These are phyloP conservation scores for Phytopythium aichiense DNA, from an alignment of 352 stramenopile species.

Conservation along the genomic window DNA sequence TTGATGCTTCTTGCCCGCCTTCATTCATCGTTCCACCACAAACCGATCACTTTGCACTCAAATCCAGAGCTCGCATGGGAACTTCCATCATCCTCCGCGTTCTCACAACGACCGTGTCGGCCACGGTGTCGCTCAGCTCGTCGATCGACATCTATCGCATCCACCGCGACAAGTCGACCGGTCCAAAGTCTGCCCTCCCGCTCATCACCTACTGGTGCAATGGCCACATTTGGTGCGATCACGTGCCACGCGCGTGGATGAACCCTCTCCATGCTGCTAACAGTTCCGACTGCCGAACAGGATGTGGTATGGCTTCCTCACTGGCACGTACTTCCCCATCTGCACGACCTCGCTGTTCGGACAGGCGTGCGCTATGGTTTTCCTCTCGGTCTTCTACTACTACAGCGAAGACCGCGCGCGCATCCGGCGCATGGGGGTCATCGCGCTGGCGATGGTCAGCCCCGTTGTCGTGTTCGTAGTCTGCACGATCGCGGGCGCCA, in stretches of 20 bases:
- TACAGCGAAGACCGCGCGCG: slow-evolving; percentile 18
- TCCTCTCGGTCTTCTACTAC: slow-evolving; percentile 6
- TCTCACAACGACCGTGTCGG: slow-evolving; percentile 16
- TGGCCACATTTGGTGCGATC: slow-evolving; percentile 21
- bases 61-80: not conserved
- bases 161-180: slow-evolving; percentile 21
- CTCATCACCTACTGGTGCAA: slow-evolving; percentile 22
- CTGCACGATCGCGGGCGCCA: not conserved
- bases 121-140: slow-evolving; percentile 18
- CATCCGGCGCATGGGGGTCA: not conserved
- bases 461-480: slow-evolving; percentile 9
- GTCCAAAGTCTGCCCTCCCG: slow-evolving; percentile 18
- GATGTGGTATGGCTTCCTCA: slow-evolving; percentile 9
- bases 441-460: not conserved
- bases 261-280: not conserved
- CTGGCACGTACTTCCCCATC: slow-evolving; percentile 7
- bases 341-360: slow-evolving; percentile 4
- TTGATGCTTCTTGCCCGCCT: not conserved
- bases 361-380: not conserved
- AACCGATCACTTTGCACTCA: not conserved
- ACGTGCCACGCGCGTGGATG: too few relatives aligned
- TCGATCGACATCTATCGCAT: slow-evolving; percentile 24
- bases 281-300: not conserved
- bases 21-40: not conserved
- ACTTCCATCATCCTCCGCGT: slow-evolving; percentile 12